A percentile compares a stretch with the other conserved stretches of the same genome.
phyloP scores from a whole-genome alignment of 768 basidiomycete genomes.

The Russula brevipes region DNA sequence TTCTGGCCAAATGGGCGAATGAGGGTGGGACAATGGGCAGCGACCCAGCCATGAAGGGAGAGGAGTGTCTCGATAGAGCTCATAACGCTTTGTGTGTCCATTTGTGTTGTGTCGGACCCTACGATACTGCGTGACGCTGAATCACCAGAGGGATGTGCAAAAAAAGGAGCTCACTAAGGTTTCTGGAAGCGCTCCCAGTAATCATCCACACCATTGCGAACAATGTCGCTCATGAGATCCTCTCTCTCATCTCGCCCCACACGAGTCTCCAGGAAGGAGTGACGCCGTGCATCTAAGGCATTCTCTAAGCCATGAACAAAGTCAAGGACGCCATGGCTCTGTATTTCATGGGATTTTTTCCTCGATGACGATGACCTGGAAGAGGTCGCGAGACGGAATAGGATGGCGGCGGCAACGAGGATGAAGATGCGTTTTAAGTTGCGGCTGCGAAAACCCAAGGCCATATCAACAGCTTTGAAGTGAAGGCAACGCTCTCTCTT shows the following conservation, averaged over 20 bases:
- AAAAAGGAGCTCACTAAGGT: constrained; percentile 64
- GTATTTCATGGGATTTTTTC: constrained; percentile 39
- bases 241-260: constrained; percentile 81
- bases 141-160: not conserved
- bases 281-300: constrained; percentile 80
- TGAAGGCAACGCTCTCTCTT: not conserved
- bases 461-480: constrained; percentile 4
- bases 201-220: constrained; percentile 73
- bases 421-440: constrained; percentile 43
- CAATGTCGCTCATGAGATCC: constrained; percentile 72
- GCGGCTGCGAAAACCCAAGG: constrained; percentile 40
- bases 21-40: constrained; percentile 89
- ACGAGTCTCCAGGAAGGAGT: constrained; percentile 82
- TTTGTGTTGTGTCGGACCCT: constrained; percentile 76
- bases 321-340: constrained; percentile 58
- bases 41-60: constrained; percentile 98
- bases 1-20: constrained; percentile 94
- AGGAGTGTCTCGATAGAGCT: constrained; percentile 88
- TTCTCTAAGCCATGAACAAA: constrained; percentile 64
- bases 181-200: constrained; percentile 92
- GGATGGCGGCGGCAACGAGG: constrained; percentile 33
- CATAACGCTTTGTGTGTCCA: constrained; percentile 86
- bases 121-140: constrained; percentile 50
- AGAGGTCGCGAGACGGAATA: constrained; percentile 38
- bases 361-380: constrained; percentile 28